These are phyloP conservation scores for Cenchrus fungigraminus DNA, from an alignment of 176 grass and related monocot species.

Conservation along the genomic window DNA sequence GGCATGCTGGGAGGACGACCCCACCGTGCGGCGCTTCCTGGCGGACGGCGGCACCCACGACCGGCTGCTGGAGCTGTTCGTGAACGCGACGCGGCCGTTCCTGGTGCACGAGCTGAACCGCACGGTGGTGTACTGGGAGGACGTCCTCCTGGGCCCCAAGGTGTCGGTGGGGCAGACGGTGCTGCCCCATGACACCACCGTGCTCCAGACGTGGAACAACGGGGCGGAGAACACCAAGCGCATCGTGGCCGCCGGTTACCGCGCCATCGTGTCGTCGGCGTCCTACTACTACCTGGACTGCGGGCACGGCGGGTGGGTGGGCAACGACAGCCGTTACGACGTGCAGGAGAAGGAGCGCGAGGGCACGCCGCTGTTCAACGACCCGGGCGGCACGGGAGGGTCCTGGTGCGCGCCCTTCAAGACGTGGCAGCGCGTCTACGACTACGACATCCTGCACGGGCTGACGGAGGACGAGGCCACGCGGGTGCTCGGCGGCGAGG, in stretches of 20 bases:
- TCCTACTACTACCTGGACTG: constrained; percentile 99
- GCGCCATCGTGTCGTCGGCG: constrained; percentile 80
- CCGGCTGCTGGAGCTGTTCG: constrained; percentile 75
- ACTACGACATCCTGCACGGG: constrained; percentile 95
- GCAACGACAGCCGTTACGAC: constrained; percentile 96
- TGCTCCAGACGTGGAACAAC: constrained; percentile 98
- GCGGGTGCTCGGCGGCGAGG: constrained; percentile 81
- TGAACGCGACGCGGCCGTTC: constrained; percentile 76
- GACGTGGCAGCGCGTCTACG: constrained; percentile 94
- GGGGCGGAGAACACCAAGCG: constrained; percentile 89
- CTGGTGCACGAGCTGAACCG: constrained; percentile 76
- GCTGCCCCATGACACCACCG: constrained; percentile 75
- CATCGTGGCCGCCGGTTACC: constrained; percentile 75
- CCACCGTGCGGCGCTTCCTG: constrained; percentile 57
- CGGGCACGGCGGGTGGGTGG: constrained; percentile 85
- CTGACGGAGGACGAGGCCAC: constrained; percentile 68
- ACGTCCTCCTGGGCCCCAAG: constrained; percentile 72
- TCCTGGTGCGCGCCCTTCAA: constrained; percentile 97
- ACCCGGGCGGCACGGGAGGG: constrained; percentile 81
- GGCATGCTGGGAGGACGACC: constrained; percentile 93
- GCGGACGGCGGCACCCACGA: constrained; percentile 65
- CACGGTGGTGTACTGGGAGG: constrained; percentile 95
- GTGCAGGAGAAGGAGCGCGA: constrained; percentile 73
- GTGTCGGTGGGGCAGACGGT: constrained; percentile 50
- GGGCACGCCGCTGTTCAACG: constrained; percentile 73